These are phyloP conservation scores for Stephanodiscus minutulus DNA, from an alignment of 108 stramenopile genomes.

Conservation along the genomic window DNA sequence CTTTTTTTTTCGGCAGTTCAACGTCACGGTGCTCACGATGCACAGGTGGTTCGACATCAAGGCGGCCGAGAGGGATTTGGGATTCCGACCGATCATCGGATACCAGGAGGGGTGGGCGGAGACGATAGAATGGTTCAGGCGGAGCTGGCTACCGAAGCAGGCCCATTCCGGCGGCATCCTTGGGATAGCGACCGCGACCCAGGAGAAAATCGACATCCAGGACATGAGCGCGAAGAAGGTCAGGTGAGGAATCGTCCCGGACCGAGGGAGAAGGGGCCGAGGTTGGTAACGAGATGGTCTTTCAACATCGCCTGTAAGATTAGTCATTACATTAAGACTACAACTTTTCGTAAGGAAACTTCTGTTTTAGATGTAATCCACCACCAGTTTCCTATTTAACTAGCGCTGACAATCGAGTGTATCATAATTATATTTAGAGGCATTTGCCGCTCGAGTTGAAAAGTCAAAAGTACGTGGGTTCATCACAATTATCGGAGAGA, in stretches of 20 bases:
- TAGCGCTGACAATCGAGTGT: too few species aligned
- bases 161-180: slow-evolving; percentile 20
- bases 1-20: slow-evolving; percentile 52
- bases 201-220: slow-evolving; percentile 59
- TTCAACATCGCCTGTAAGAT: not conserved
- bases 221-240: slow-evolving; percentile 41
- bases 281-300: not conserved
- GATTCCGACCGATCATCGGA: slow-evolving; percentile 86
- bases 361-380: not conserved
- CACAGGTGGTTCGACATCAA: slow-evolving; percentile 93
- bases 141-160: slow-evolving; percentile 86
- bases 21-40: slow-evolving; percentile 92
- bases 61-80: slow-evolving; percentile 86
- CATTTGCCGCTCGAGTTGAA: too few species aligned
- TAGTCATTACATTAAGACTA: not conserved
- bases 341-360: not conserved
- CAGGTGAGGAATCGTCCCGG: not conserved
- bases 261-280: not conserved
- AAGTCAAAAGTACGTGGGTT: too few species aligned
- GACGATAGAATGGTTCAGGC: slow-evolving; percentile 93
- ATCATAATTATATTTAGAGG: too few species aligned
- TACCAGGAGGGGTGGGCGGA: slow-evolving; percentile 92
- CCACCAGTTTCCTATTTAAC: too few species aligned
- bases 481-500: too few species aligned
- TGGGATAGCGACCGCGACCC: slow-evolving; percentile 39